Conservation (phyloP, 768 basidiomycete species). For the Lactarius akahatsu region DNA sequence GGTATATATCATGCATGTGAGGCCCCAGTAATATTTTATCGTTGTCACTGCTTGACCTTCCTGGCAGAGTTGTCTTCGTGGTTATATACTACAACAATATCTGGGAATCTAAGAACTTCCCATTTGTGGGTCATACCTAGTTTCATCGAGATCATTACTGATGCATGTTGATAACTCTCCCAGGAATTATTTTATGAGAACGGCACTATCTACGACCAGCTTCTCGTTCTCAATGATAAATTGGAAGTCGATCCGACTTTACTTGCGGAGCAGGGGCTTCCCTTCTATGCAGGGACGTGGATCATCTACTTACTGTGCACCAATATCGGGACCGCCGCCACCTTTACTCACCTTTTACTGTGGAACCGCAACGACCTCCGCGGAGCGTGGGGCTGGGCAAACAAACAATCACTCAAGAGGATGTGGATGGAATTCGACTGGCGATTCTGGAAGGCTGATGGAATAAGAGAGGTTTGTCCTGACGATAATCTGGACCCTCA, state of each 20-base stretch:
- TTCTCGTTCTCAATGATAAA: conserved; percentile 38
- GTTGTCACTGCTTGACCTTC: conserved; percentile 1
- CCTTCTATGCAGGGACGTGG: conserved; percentile 51
- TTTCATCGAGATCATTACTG: not conserved
- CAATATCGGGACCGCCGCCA: conserved; percentile 50
- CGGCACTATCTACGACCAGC: conserved; percentile 32
- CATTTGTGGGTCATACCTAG: conserved; percentile 15
- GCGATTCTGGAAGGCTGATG: conserved; percentile 45
- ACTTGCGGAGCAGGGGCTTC: conserved; percentile 44
- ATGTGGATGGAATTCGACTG: conserved; percentile 41
- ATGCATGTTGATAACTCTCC: conserved; percentile 26
- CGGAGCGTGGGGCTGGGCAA: conserved; percentile 49
- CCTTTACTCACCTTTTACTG: conserved; percentile 47
- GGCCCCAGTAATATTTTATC: conserved; percentile 13
- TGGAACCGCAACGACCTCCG: conserved; percentile 48
- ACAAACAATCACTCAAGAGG: conserved; percentile 37
- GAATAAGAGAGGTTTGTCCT: conserved; percentile 34
- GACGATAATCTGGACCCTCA: conserved; percentile 47
- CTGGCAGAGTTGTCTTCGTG: conserved; percentile 31
- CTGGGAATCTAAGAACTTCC: conserved; percentile 30
- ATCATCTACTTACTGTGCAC: conserved; percentile 44
- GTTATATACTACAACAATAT: conserved; percentile 34
- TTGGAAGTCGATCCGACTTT: conserved; percentile 44
- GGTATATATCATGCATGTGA: conserved; percentile 53
- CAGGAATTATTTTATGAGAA: conserved; percentile 33